These are phyloP conservation scores for Hydrangea macrophylla DNA, from an alignment of 148 eudicot species.

Conservation along the genomic window DNA sequence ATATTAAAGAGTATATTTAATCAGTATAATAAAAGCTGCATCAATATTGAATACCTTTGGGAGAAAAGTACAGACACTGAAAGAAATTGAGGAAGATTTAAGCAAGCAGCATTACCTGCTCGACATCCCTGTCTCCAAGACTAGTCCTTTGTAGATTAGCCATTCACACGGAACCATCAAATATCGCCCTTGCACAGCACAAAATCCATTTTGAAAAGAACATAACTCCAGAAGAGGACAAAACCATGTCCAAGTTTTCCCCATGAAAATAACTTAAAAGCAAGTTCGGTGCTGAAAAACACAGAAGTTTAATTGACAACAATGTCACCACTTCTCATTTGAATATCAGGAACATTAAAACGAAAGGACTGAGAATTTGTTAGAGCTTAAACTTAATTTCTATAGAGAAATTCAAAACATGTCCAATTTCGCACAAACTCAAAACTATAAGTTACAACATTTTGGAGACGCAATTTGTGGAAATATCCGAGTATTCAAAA, in stretches of 20 bases:
- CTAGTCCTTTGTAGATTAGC: slow-evolving; percentile 22
- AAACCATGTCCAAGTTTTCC: neutral
- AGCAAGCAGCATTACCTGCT: slow-evolving; percentile 22
- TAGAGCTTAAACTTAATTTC: neutral
- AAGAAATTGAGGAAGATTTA: neutral
- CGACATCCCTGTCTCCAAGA: slow-evolving; percentile 30
- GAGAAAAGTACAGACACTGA: too few relatives aligned
- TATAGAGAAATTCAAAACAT: neutral
- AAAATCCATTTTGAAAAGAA: slow-evolving; percentile 1
- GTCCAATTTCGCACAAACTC: neutral
- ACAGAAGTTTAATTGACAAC: neutral
- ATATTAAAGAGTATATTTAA: neutral
- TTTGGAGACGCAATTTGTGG: neutral
- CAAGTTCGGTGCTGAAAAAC: neutral
- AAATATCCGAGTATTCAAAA: neutral
- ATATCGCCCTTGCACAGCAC: neutral
- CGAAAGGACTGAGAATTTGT: neutral
- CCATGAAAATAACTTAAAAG: neutral
- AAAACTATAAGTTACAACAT: neutral
- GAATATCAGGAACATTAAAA: neutral
- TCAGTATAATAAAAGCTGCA: neutral
- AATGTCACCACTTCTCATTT: neutral
- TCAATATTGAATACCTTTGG: too few relatives aligned
- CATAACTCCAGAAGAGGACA: slow-evolving; percentile 12
- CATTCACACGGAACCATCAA: slow-evolving; percentile 26